Evolutionary conservation across 345 rosid species (phyloP), one percentile per base, ranked within the genome.

Genomic region (Aethionema arabicum): DNA sequence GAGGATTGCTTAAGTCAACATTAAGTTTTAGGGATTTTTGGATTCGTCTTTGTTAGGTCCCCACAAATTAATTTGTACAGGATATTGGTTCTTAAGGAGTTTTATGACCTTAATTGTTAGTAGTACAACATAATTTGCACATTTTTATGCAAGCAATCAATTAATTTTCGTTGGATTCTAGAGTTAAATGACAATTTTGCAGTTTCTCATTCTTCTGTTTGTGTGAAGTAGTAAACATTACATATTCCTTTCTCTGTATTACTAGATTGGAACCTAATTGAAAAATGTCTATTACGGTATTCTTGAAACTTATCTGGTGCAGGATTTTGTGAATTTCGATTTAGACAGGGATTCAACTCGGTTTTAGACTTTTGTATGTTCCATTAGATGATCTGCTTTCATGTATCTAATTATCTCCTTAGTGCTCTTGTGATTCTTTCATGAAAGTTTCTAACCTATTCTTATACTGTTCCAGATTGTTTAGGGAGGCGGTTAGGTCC

Each of bases 401-500:
- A 27, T 64, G 5, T 40, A 13, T 15, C 53, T 61, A 38, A 41
- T 48, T 6, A 15, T 58, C 46, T 46, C 54, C 43, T 4, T 59
- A 12, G 49, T 57, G 14, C 69, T 16, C n/a, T 51, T 70, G 10
- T 51, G 50, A 47, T 47, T 52, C 41, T 56, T 59, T 57, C 47
- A 32, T 51, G 63, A 31, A 65, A 12, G n/a, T 71, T 72, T 40
- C 41, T 53, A 14, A 63, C 36, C 30, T 62, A 13, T 35, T 55
- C 65, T 52, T 54, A 43, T 47, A 74, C 36, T 68, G 52, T 61
- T 59, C 63, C 81, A 95, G 99, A 88, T 86, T 95, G 99, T 82
- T 85, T 95, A 80, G 99, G 99, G 59, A 82, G 99, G 79, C 89
- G 96, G 64, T 78, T 86, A 70, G 98, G 99, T 77, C 99, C 99